Evolutionary conservation across 192 early-diverging fungal genomes (phyloP), one percentile per base, ranked within the genome.

Genomic region (Coemansia sp.): DNA sequence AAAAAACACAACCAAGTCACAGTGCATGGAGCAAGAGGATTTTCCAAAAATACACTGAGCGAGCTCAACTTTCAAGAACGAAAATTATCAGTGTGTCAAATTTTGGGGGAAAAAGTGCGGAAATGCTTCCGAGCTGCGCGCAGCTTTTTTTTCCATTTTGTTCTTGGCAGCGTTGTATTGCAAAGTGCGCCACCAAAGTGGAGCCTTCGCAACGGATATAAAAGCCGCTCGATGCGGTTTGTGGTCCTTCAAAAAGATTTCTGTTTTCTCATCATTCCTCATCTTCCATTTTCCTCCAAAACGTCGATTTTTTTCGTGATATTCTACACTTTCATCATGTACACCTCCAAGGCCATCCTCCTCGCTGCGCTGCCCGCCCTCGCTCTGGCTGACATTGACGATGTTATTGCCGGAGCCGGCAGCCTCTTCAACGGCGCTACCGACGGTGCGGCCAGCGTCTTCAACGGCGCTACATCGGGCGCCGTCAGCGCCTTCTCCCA

Each of bases 321-420:
- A 16, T 16, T 38, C n/a, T 38, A 38, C n/a, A 38, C 11, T 16
- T 16, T 16, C 14, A 38, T 38, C 35, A 38, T 38, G 35, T 38
- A 38, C 35, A 16, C n/a, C 51, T 25, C 57, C 30, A 71, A 65
- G 48, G 47, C 27, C 12, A 14, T 65, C 22, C 46, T 64, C 24
- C 9, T 71, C 21, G 62, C 53, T 27, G 43, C 31, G 3, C 53
- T 64, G 9, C 48, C 60, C 8, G 60, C 51, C 44, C 30, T 72
- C 12, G 64, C 59, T 48, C 11, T 63, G 50, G 71, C 64, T 28
- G 3, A 65, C 10, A 11, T 66, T 38, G 70, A 73, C 44, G 54
- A 46, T 16, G 22, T 73, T 12, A 46, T 68, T 31, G 60, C 21
- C 46, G 54, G 35, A 23, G 54, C 44, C 21, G 66, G 66, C 35